phyloP scores from a whole-genome alignment of 495 filamentous ascomycete species.

The Niebla homalea region DNA sequence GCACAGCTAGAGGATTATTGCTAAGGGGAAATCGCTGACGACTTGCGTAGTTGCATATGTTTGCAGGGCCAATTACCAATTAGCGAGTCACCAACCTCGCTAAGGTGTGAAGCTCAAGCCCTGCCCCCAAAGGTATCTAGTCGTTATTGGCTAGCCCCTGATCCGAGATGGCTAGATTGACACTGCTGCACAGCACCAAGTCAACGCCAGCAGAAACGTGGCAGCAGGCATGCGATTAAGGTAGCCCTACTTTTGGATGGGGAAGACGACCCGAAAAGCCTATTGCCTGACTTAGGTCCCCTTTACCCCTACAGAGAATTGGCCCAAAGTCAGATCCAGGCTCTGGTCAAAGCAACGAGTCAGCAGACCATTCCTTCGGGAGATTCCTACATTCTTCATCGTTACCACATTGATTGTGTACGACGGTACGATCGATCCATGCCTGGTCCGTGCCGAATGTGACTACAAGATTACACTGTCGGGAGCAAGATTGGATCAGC shows the following conservation, averaged over 20 bases:
- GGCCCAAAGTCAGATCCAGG: background rate
- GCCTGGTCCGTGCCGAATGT: background rate
- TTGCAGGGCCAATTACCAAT: too few relatives aligned
- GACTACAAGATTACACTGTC: background rate
- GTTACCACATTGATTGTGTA: background rate
- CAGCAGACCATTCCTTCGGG: background rate
- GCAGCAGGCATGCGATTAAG: slow-evolving; percentile 6
- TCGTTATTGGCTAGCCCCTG: background rate
- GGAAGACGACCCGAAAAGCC: slow-evolving; percentile 4
- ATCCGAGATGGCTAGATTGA: background rate
- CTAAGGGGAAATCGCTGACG: too few relatives aligned
- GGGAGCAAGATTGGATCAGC: background rate
- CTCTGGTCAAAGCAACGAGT: background rate
- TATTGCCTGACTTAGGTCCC: background rate
- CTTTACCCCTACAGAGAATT: background rate
- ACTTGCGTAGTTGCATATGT: too few relatives aligned
- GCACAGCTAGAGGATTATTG: too few relatives aligned
- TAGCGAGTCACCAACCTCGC: too few relatives aligned
- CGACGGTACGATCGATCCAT: background rate
- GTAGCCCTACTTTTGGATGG: slow-evolving; percentile 4
- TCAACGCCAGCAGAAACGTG: slow-evolving; percentile 1
- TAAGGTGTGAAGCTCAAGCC: too few relatives aligned
- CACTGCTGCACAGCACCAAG: slow-evolving; percentile 1
- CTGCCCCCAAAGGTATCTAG: too few relatives aligned
- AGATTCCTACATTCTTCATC: background rate